phyloP scores from a whole-genome alignment of 257 asterid genomes.

The Penstemon davidsonii region DNA sequence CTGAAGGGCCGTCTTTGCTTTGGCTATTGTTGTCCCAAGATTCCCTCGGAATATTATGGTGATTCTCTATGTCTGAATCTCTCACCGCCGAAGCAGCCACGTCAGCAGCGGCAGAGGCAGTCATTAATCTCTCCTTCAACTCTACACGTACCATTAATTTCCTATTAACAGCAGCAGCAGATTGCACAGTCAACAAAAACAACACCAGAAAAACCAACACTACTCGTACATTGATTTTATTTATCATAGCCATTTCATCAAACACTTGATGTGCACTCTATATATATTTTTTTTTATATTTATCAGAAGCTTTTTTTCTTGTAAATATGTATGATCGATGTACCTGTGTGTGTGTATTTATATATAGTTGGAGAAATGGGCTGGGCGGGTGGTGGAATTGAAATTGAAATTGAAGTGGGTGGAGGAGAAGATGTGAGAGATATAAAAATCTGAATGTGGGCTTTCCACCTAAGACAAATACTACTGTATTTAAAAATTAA shows the following conservation, averaged over 20 bases:
- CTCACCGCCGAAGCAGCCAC: neutral
- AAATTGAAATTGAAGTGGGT: slow-evolving; percentile 13
- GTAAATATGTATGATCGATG: neutral
- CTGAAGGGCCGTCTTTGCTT: slow-evolving; percentile 25
- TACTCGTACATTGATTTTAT: too few relatives aligned
- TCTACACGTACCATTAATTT: neutral
- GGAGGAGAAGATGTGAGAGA: neutral
- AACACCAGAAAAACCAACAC: neutral
- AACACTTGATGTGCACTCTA: too few relatives aligned
- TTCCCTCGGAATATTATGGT: slow-evolving; percentile 49
- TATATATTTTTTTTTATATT: too few relatives aligned
- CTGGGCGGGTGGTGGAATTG: neutral
- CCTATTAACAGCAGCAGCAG: neutral
- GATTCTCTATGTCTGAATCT: slow-evolving; percentile 35
- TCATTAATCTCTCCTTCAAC: neutral
- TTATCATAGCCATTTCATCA: too few relatives aligned
- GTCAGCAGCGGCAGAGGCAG: neutral
- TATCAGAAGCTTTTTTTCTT: neutral
- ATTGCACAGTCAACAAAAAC: neutral
- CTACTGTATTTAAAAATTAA: too few relatives aligned
- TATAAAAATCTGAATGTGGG: slow-evolving; percentile 21
- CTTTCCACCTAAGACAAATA: slow-evolving; percentile 23
- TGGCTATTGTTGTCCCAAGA: slow-evolving; percentile 38
- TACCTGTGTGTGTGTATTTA: neutral
- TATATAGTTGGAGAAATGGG: neutral